Evolutionary conservation across 306 rosid genomes (phyloP), one percentile per base, ranked within the genome.

Genomic region (Casuarina equisetifolia): DNA sequence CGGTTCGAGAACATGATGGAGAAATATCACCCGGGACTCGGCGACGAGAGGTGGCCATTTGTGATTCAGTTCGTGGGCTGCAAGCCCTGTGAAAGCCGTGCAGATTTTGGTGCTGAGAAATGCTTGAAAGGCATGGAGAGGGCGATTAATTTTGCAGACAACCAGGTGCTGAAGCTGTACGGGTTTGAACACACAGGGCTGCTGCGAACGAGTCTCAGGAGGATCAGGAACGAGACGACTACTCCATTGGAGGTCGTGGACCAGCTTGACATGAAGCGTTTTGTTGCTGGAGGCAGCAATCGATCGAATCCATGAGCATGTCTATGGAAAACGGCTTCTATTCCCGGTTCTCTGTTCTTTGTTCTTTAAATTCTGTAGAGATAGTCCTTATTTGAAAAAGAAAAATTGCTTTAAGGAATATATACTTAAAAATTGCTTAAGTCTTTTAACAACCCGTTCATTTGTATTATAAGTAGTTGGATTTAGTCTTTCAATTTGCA

Each of bases 21-120:
- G 89, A 92, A 96, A 89, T 92, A 96, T 81, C 95, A 88, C 70
- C 98, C 98, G 0, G 97, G 97, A 1, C 76, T 96, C 44, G 98
- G 99, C 3, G 99, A 96, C 48, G 99, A 96, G 78, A 89, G 99
- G 81, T 96, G 98, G 99, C 98, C 99, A 1, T 96, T 96, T 81
- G 99, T 96, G 85, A 96, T 98, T 0, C 99, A 96, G 78, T 96
- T 96, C 17, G 98, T 92, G 50, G 99, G 99, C 3, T 96, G 99
- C 84, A 96, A 91, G 79, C 98, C 99, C 3, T 96, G 99, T 87
- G 98, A 98, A 53, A 96, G 99, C 81, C 90, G 92, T 68, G 99
- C 97, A 44, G 99, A 96, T 82, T 92, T 92, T 79, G 93, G 96
- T 0, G 99, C 92, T 36, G 96, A 92, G 89, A 85, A 84, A 78